Conservation (phyloP, 805 yeast species). For the Candida succiphila region DNA sequence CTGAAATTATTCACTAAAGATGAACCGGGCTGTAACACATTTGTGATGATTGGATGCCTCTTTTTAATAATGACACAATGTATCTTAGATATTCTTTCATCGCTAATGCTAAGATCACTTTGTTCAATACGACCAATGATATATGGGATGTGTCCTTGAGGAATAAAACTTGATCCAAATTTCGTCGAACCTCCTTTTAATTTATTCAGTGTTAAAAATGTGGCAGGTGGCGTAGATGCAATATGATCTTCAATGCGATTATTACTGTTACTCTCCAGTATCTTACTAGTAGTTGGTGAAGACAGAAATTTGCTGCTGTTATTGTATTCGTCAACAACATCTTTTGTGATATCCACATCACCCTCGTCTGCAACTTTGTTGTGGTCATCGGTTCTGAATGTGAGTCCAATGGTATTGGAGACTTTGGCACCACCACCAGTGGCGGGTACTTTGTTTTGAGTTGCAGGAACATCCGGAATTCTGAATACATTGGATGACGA, state of each 20-base stretch:
- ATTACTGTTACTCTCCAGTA: not conserved
- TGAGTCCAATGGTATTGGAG: too few relatives aligned
- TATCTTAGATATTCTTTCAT: slow-evolving; percentile 70
- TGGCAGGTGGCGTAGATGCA: slow-evolving; percentile 36
- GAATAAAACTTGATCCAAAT: slow-evolving; percentile 44
- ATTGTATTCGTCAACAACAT: not conserved
- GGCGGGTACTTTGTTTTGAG: not conserved
- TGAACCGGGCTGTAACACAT: too few relatives aligned
- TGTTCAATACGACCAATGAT: slow-evolving; percentile 65
- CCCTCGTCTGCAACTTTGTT: not conserved
- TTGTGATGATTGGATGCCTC: slow-evolving; percentile 42
- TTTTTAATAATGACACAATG: slow-evolving; percentile 66
- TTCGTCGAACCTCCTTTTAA: slow-evolving; percentile 17
- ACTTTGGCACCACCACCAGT: not conserved
- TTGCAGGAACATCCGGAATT: slow-evolving; percentile 5
- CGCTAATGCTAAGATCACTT: slow-evolving; percentile 53
- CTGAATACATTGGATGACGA: slow-evolving; percentile 1
- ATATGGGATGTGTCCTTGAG: slow-evolving; percentile 58
- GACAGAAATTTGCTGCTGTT: not conserved
- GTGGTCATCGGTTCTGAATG: not conserved
- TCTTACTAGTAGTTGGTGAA: not conserved
- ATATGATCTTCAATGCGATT: not conserved
- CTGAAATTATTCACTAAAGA: too few relatives aligned
- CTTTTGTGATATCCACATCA: not conserved
- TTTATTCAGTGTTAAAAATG: slow-evolving; percentile 54